Evolutionary conservation across 371 early-diverging fungal species (phyloP).

Genomic region (Zychaea mexicana): DNA sequence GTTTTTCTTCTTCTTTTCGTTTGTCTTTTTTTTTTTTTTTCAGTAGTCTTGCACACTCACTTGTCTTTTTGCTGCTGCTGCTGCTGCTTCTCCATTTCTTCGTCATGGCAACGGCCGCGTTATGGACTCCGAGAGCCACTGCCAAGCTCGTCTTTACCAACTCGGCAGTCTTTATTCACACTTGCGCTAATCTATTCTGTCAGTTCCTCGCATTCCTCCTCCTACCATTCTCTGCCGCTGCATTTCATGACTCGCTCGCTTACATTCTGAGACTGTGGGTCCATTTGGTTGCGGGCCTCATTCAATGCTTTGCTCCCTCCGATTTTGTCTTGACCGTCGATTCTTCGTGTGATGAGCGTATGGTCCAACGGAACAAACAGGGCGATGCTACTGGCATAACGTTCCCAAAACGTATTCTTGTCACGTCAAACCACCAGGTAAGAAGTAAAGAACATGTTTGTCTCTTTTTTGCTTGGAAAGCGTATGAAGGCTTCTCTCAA

Average conservation of each 20-base stretch:
- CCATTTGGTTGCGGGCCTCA: constrained; percentile 54
- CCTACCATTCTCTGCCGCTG: constrained; percentile 30
- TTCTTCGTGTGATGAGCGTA: constrained; percentile 31
- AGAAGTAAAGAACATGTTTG: neutral
- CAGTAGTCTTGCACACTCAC: too few relatives aligned
- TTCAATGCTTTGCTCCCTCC: constrained; percentile 69
- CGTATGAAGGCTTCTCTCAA: too few relatives aligned
- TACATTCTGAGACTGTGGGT: constrained; percentile 66
- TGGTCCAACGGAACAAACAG: constrained; percentile 18
- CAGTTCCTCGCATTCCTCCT: constrained; percentile 39
- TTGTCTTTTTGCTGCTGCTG: neutral
- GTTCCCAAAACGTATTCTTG: constrained; percentile 49
- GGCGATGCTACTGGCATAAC: constrained; percentile 26
- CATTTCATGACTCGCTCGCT: constrained; percentile 52
- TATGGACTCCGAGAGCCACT: constrained; percentile 23
- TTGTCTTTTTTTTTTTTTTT: neutral
- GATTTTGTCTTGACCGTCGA: constrained; percentile 63
- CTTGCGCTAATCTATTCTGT: constrained; percentile 27
- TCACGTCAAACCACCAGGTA: constrained; percentile 85
- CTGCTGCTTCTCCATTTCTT: neutral
- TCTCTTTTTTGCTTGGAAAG: neutral
- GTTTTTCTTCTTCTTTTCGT: neutral
- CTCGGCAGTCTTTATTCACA: constrained; percentile 36
- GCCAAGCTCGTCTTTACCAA: constrained; percentile 25
- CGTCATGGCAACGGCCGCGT: constrained; percentile 13